Base-by-base conservation (phyloP, 83 land plant genomes). In the Thuja plicata region DNA sequence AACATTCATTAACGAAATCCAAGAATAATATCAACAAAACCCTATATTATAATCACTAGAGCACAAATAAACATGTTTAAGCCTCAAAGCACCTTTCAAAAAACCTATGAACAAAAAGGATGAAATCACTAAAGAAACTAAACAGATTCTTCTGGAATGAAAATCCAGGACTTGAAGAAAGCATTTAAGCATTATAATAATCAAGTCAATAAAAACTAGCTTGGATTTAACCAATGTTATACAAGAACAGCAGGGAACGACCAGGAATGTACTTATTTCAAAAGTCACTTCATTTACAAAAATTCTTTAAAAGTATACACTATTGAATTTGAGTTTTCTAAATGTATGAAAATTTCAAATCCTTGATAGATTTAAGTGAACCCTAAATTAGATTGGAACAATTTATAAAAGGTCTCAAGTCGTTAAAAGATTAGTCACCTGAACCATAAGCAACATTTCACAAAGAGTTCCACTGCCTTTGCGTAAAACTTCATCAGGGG, bases 371-470 rank as follows among this genome's bases (percentile, higher is more conserved):
- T 19, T 41, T 52, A 32, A 86, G 32, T 48, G 37, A 11, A 3
- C 35, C 34, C 37, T 19, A 52, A 34, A 9, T 5, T 37, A 43
- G 30, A 43, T n/a, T 40, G 30, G 50, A 87, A 87, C n/a, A 87
- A 37, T 45, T 87, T 71, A 54, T 16, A 3, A 19, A 50, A 88
- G 24, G 15, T 40, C 1, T n/a, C n/a, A 37, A 43, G 52, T 30
- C 8, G 30, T 87, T 46, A 15, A 83, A 45, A 48, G 45, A 45
- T 48, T 15, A 85, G 17, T 85, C 40, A 98, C 99, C 96, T 98
- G 96, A 73, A 98, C 99, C 98, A 97, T 98, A 55, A 98, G 97
- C 88, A 98, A 97, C 99, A 98, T 97, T 91, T 98, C 99, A 93
- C 99, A 98, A 34, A 98, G 95, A 27, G 99, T 98, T 84, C 99